Percentiles rank a stretch among this genome's conserved stretches.
phyloP scores from a whole-genome alignment of 768 basidiomycete species.

The Coprinopsis marcescibilis region DNA sequence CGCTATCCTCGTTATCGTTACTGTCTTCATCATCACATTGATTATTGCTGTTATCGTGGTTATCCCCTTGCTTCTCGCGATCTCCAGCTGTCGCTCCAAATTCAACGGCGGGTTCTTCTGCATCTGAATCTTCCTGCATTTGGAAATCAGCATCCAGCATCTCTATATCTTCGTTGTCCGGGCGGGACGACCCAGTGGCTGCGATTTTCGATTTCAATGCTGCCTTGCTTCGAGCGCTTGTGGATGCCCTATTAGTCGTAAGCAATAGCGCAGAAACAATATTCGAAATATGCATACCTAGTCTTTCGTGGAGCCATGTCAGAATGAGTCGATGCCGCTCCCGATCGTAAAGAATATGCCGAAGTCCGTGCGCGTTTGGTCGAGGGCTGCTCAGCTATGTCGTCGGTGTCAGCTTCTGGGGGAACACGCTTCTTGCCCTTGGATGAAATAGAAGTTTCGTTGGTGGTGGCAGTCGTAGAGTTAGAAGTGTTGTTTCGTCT shows the following conservation, averaged over 20 bases:
- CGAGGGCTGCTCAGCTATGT: conserved; percentile 41
- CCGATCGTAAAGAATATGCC: conserved; percentile 66
- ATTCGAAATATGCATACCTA: conserved; percentile 35
- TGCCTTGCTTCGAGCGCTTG: conserved; percentile 57
- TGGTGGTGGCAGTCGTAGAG: conserved; percentile 47
- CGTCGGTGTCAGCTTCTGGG: conserved; percentile 74
- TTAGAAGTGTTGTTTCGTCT: conserved; percentile 47
- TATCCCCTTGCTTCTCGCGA: conserved; percentile 25
- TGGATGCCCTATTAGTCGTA: conserved; percentile 9
- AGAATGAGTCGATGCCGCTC: conserved; percentile 34
- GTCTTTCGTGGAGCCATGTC: conserved; percentile 73
- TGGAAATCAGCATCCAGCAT: conserved; percentile 66
- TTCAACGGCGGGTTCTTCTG: conserved; percentile 42
- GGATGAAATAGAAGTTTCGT: conserved; percentile 67
- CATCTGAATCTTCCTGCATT: conserved; percentile 38
- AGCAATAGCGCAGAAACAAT: neutral
- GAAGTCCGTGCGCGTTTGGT: conserved; percentile 59
- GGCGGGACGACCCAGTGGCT: conserved; percentile 56
- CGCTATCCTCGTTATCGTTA: conserved; percentile 45
- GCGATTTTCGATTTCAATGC: conserved; percentile 54
- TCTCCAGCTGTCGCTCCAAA: conserved; percentile 36
- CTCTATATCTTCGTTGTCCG: conserved; percentile 68
- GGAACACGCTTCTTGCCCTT: conserved; percentile 94
- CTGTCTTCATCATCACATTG: conserved; percentile 39
- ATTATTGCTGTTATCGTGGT: conserved; percentile 24